Conservation (phyloP, 2,329 filamentous ascomycete genomes). For the Ilyonectria sp. region DNA sequence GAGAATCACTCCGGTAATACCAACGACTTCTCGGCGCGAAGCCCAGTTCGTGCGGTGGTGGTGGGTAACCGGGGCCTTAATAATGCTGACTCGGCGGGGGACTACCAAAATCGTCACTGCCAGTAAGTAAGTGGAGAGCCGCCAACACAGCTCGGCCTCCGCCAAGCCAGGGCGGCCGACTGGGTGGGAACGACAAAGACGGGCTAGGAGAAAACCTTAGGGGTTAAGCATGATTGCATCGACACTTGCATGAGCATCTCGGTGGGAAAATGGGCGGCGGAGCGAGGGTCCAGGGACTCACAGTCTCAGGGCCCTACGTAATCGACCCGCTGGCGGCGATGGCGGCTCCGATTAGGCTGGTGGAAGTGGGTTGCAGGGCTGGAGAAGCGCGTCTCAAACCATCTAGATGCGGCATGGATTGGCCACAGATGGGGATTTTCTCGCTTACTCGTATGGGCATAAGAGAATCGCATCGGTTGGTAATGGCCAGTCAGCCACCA, state of each 20-base stretch:
- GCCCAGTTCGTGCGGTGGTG: not conserved
- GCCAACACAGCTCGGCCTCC: not conserved
- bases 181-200: not conserved
- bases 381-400: constrained; percentile 13
- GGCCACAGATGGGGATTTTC: constrained; percentile 15
- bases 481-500: constrained; percentile 43
- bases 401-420: constrained; percentile 17
- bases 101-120: not conserved
- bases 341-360: not conserved
- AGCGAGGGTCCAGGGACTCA: not conserved
- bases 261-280: constrained; percentile 3
- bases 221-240: constrained; percentile 30
- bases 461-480: constrained; percentile 32
- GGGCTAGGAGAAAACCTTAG: constrained; percentile 20
- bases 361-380: constrained; percentile 21
- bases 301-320: not conserved
- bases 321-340: constrained; percentile 7
- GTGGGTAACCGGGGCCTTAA: not conserved
- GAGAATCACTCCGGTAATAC: not conserved
- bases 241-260: constrained; percentile 16
- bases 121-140: not conserved
- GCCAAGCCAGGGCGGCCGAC: constrained; percentile 15
- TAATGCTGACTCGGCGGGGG: not conserved
- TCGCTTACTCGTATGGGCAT: constrained; percentile 29
- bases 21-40: not conserved